Conservation (phyloP, 2,329 filamentous ascomycete species). For the Verticillium klebahnii region DNA sequence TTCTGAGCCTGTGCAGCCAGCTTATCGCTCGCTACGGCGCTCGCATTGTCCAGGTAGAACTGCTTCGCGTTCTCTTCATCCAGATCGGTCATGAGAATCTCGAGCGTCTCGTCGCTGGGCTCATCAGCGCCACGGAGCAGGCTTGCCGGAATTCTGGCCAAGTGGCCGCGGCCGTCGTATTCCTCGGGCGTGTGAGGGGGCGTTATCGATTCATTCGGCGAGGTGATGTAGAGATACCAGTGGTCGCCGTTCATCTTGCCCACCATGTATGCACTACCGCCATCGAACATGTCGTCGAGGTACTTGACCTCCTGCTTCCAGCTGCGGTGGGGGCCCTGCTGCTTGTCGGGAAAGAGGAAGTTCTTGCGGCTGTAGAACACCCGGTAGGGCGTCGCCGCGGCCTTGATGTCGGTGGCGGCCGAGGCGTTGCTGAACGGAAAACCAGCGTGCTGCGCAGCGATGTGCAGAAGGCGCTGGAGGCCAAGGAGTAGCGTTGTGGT, state of each 20-base stretch:
- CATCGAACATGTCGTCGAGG: conserved; percentile 84
- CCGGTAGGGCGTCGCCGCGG: conserved; percentile 83
- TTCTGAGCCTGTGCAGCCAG: conserved; percentile 64
- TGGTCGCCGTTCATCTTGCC: conserved; percentile 99
- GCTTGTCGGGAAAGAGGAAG: conserved; percentile 91
- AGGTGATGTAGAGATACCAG: conserved; percentile 97
- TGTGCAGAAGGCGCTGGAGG: conserved; percentile 85
- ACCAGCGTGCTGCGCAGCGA: conserved; percentile 82
- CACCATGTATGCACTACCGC: conserved; percentile 97
- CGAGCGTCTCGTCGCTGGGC: conserved; percentile 69
- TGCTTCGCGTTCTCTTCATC: conserved; percentile 65
- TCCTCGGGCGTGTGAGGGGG: conserved; percentile 72
- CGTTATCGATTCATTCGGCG: conserved; percentile 73
- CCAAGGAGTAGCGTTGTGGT: conserved; percentile 91
- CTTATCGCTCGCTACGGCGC: conserved; percentile 81
- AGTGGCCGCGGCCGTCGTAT: conserved; percentile 16
- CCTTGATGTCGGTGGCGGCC: conserved; percentile 60
- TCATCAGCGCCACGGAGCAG: conserved; percentile 35
- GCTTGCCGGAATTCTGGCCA: conserved; percentile 52
- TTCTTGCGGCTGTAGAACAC: conserved; percentile 99
- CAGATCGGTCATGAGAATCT: conserved; percentile 69
- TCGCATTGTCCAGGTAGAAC: conserved; percentile 69
- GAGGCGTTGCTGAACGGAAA: conserved; percentile 75
- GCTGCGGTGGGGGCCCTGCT: conserved; percentile 90
- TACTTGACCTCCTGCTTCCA: conserved; percentile 95